Conservation (phyloP, 2,329 filamentous ascomycete species). For the Emmonsia crescens region DNA sequence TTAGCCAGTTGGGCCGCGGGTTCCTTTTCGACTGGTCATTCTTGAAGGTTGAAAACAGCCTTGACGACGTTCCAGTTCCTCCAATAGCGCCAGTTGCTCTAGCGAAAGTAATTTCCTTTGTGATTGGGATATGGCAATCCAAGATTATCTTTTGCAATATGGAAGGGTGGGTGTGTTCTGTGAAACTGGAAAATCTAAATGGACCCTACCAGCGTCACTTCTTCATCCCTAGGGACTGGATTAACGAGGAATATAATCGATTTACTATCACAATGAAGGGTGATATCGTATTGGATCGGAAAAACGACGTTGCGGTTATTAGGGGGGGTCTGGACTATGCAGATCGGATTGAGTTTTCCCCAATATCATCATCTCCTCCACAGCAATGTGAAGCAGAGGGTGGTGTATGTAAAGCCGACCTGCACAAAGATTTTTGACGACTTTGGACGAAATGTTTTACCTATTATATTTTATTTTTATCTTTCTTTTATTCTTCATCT, state of each 20-base stretch:
- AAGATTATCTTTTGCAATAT: conserved; percentile 21
- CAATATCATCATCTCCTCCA: too few species aligned
- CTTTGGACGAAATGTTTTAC: too few species aligned
- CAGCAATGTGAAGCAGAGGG: too few species aligned
- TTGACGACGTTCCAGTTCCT: not conserved
- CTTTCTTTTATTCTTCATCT: too few species aligned
- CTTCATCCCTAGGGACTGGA: conserved; percentile 26
- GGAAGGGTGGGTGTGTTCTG: conserved; percentile 22
- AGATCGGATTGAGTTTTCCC: not conserved
- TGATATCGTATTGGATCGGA: conserved; percentile 19
- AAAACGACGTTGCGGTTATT: conserved; percentile 19
- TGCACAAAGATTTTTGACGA: too few species aligned
- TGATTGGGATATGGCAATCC: conserved; percentile 15
- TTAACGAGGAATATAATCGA: conserved; percentile 16
- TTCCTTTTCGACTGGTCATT: conserved; percentile 12
- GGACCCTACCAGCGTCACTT: conserved; percentile 19
- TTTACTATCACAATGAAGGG: conserved; percentile 13
- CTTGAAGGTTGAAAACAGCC: conserved; percentile 8
- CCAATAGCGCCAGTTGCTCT: not conserved
- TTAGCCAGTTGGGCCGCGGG: too few species aligned
- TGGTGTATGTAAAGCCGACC: too few species aligned
- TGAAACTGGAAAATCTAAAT: conserved; percentile 10
- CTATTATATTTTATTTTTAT: too few species aligned
- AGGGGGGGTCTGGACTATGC: conserved; percentile 19
- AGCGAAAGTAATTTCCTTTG: conserved; percentile 9